Percentiles rank a stretch among this genome's conserved stretches.
These are phyloP conservation scores for Diaporthe capsici DNA, from an alignment of 2,329 filamentous ascomycete genomes.

Conservation along the genomic window DNA sequence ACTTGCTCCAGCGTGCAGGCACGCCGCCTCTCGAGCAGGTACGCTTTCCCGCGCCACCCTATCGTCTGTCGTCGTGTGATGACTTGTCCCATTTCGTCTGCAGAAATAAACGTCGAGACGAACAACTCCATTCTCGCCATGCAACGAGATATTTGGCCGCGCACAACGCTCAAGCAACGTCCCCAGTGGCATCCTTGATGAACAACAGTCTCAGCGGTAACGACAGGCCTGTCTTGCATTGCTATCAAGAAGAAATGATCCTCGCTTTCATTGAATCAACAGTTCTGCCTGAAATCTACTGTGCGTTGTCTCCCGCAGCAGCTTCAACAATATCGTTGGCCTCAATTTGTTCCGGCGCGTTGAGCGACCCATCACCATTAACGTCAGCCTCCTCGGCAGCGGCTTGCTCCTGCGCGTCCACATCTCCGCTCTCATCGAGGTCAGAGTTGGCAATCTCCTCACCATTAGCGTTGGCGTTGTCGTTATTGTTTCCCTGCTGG, in stretches of 20 bases:
- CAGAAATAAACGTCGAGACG: neutral
- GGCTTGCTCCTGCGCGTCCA: conserved; percentile 9
- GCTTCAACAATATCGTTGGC: conserved; percentile 8
- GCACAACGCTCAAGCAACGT: too few relatives aligned
- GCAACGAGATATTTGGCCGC: neutral
- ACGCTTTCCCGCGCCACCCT: too few relatives aligned
- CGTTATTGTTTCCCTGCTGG: neutral
- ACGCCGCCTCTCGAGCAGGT: too few relatives aligned
- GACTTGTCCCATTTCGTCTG: too few relatives aligned
- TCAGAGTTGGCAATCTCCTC: conserved; percentile 2
- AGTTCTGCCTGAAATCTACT: neutral
- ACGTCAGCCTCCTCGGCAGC: conserved; percentile 9
- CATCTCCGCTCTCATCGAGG: conserved; percentile 5
- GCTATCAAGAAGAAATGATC: neutral
- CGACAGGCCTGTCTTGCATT: neutral
- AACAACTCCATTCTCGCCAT: neutral
- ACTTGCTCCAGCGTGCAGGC: too few relatives aligned
- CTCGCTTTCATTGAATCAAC: too few relatives aligned
- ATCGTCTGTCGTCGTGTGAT: too few relatives aligned
- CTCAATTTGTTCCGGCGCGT: conserved; percentile 4
- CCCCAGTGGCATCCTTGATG: neutral
- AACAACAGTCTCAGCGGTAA: neutral
- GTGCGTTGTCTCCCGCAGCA: neutral
- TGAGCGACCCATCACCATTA: conserved; percentile 13
- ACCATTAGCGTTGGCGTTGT: neutral